Conservation (phyloP, 345 rosid species). For the Anacardium occidentale region DNA sequence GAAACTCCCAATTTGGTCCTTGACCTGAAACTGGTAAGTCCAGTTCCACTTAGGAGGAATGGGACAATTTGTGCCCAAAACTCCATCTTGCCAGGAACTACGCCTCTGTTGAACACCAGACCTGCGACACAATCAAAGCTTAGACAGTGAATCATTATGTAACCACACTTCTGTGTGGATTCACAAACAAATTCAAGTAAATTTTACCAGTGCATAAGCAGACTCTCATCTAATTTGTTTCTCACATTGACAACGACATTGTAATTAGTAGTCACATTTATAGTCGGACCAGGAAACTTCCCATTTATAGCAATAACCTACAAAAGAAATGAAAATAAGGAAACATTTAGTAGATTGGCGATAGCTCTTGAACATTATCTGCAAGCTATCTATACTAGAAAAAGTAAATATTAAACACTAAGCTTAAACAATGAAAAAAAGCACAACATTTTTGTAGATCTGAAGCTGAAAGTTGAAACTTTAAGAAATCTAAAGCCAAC, state of each 20-base stretch:
- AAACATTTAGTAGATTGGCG: slow-evolving; percentile 14
- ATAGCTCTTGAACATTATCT: slow-evolving; percentile 11
- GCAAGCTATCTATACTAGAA: slow-evolving; percentile 11
- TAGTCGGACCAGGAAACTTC: slow-evolving; percentile 86
- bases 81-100: slow-evolving; percentile 98
- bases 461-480: slow-evolving; percentile 44
- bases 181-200: slow-evolving; percentile 2
- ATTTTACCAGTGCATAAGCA: slow-evolving; percentile 84
- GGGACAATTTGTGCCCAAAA: slow-evolving; percentile 92
- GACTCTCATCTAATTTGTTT: slow-evolving; percentile 81
- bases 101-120: slow-evolving; percentile 91
- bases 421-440: slow-evolving; percentile 16
- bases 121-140: slow-evolving; percentile 40
- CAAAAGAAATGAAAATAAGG: slow-evolving; percentile 24
- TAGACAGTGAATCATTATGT: not conserved
- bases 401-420: slow-evolving; percentile 16
- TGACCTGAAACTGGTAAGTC: slow-evolving; percentile 99
- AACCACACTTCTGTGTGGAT: not conserved
- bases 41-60: slow-evolving; percentile 99
- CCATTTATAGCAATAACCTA: slow-evolving; percentile 97
- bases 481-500: slow-evolving; percentile 26
- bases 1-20: slow-evolving; percentile 98
- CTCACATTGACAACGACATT: slow-evolving; percentile 79
- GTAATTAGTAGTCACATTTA: slow-evolving; percentile 89
- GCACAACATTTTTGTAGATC: slow-evolving; percentile 38